These are phyloP conservation scores for Cutaneotrichosporon cutaneum DNA, from an alignment of 1,284 basidiomycete species.

Conservation along the genomic window DNA sequence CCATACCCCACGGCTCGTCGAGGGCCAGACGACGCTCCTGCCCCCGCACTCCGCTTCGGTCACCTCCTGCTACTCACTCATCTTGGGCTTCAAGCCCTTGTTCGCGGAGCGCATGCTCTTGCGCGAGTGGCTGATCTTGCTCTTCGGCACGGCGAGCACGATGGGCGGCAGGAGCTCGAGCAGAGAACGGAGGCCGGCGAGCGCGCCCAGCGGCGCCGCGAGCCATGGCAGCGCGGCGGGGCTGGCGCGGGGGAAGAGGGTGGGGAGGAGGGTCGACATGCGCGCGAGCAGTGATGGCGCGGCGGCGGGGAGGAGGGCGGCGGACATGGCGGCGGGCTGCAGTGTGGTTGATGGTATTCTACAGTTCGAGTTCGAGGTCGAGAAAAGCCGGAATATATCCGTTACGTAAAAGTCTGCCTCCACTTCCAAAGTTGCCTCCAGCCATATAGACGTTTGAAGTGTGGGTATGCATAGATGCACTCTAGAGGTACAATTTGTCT, in stretches of 20 bases:
- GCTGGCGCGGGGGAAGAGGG: conserved; percentile 33
- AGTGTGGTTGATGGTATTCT: background rate
- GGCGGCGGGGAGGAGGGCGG: conserved; percentile 19
- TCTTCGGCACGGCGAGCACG: conserved; percentile 89
- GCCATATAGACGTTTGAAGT: no score
- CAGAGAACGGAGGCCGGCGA: conserved; percentile 57
- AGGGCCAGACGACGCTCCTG: background rate
- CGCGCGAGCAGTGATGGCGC: conserved; percentile 7
- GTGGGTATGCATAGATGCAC: conserved; percentile 3
- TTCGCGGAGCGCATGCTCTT: conserved; percentile 94
- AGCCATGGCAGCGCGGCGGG: conserved; percentile 21
- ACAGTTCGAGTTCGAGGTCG: background rate
- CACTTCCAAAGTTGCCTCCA: background rate
- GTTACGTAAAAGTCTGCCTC: background rate
- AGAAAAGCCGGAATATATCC: conserved; percentile 4
- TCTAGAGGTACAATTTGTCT: conserved; percentile 5
- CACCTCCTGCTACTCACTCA: conserved; percentile 71
- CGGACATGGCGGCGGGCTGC: conserved; percentile 10
- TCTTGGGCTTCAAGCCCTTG: conserved; percentile 92
- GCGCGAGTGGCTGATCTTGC: conserved; percentile 86
- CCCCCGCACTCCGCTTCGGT: background rate
- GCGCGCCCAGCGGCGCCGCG: conserved; percentile 18
- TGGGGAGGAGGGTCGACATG: conserved; percentile 22
- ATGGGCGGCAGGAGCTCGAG: conserved; percentile 83
- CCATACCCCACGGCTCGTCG: background rate